These are phyloP conservation scores for Euptelea pleiosperma DNA, from an alignment of 164 flowering plant genomes.

Conservation along the genomic window DNA sequence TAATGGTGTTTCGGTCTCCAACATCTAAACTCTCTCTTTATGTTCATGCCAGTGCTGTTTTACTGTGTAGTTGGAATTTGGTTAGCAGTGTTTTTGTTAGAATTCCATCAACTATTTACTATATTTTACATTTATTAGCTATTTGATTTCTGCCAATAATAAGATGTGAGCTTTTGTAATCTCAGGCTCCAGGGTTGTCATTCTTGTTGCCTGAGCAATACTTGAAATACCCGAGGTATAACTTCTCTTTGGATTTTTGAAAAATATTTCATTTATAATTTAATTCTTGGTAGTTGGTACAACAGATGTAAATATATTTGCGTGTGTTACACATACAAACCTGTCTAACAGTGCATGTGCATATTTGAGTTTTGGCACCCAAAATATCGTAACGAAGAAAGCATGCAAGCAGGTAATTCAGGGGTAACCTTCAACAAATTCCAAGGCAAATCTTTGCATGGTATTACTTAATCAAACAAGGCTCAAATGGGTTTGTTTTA, in stretches of 20 bases:
- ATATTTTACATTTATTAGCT: slow-evolving; percentile 1
- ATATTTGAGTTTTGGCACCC: not conserved
- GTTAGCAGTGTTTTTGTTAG: not conserved
- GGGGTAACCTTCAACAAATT: too few relatives aligned
- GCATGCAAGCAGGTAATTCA: not conserved
- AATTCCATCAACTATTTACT: not conserved
- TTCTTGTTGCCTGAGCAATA: slow-evolving; percentile 86
- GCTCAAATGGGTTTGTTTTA: not conserved
- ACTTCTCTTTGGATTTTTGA: slow-evolving; percentile 6
- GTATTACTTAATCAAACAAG: not conserved
- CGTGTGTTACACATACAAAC: not conserved
- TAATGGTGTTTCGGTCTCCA: too few relatives aligned
- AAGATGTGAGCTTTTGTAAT: slow-evolving; percentile 14
- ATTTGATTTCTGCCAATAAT: slow-evolving; percentile 8
- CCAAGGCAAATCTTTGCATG: too few relatives aligned
- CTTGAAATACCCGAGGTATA: slow-evolving; percentile 76
- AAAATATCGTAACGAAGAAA: not conserved
- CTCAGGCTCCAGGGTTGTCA: slow-evolving; percentile 93
- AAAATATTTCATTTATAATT: not conserved
- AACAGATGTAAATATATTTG: not conserved
- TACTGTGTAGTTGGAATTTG: slow-evolving; percentile 5
- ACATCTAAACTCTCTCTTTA: not conserved
- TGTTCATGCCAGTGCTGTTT: not conserved
- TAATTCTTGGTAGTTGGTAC: not conserved
- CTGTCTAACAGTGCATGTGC: too few relatives aligned